These are phyloP conservation scores for Bacterosira constricta DNA, from an alignment of 108 stramenopile species.

Conservation along the genomic window DNA sequence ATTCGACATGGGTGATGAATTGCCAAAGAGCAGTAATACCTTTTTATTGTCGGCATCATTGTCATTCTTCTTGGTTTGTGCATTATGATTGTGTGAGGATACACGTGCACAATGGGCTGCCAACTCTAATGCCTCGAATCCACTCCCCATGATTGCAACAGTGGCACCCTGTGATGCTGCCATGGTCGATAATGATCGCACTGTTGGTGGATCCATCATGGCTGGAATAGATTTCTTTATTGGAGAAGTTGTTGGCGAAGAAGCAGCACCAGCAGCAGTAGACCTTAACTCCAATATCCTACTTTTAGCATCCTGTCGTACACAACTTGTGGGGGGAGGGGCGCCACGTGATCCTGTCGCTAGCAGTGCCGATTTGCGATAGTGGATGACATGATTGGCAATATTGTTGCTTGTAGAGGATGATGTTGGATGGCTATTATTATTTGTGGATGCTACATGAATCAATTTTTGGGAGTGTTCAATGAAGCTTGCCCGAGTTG, in stretches of 20 bases:
- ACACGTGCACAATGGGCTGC: conserved; percentile 45
- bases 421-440: neutral
- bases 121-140: conserved; percentile 84
- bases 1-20: conserved; percentile 53
- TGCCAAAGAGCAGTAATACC: conserved; percentile 69
- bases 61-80: neutral
- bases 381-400: conserved; percentile 32
- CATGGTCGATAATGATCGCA: conserved; percentile 46
- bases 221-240: conserved; percentile 10
- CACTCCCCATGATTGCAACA: conserved; percentile 77
- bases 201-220: conserved; percentile 38
- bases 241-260: neutral
- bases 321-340: conserved; percentile 70
- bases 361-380: conserved; percentile 73
- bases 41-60: conserved; percentile 29
- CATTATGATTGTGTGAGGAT: neutral
- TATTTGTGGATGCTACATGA: neutral
- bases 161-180: conserved; percentile 61
- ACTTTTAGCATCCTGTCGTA: conserved; percentile 49
- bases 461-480: conserved; percentile 34
- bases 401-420: neutral
- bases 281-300: conserved; percentile 73
- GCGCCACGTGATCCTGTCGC: conserved; percentile 83
- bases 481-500: conserved; percentile 24
- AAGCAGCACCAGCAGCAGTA: conserved; percentile 11